phyloP scores from a whole-genome alignment of 352 stramenopile species.

The Albugo laibachii region DNA sequence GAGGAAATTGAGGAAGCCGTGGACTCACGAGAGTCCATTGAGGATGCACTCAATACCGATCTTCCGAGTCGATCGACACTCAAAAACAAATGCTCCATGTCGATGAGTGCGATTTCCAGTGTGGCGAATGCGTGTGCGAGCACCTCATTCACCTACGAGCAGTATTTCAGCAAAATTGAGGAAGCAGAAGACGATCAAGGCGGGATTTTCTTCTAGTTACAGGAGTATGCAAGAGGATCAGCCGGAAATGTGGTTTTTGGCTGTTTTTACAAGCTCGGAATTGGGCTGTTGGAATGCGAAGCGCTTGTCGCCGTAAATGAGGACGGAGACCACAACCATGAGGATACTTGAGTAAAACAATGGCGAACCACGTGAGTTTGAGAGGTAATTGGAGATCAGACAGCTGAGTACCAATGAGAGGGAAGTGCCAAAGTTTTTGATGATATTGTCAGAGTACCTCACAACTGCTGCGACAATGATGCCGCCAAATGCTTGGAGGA shows the following conservation, averaged over 20 bases:
- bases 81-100: constrained; percentile 42
- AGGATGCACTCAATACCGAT: not conserved
- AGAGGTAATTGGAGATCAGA: constrained; percentile 82
- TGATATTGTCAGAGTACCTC: constrained; percentile 78
- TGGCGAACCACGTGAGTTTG: constrained; percentile 37
- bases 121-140: constrained; percentile 22
- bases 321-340: constrained; percentile 59
- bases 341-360: constrained; percentile 64
- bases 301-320: constrained; percentile 71
- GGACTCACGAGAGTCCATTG: not conserved
- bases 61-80: not conserved
- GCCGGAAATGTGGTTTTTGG: too few relatives aligned
- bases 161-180: constrained; percentile 78
- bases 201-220: constrained; percentile 69
- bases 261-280: too few relatives aligned
- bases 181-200: constrained; percentile 61
- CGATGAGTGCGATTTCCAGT: constrained; percentile 62
- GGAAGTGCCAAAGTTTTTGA: constrained; percentile 81
- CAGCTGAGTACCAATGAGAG: constrained; percentile 78
- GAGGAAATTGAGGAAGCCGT: not conserved
- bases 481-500: constrained; percentile 61
- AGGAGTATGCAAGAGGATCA: not conserved
- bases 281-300: constrained; percentile 17
- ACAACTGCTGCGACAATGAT: constrained; percentile 74
- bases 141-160: constrained; percentile 67